Base-by-base conservation (phyloP, 306 rosid genomes). In the Trifolium dubium region DNA sequence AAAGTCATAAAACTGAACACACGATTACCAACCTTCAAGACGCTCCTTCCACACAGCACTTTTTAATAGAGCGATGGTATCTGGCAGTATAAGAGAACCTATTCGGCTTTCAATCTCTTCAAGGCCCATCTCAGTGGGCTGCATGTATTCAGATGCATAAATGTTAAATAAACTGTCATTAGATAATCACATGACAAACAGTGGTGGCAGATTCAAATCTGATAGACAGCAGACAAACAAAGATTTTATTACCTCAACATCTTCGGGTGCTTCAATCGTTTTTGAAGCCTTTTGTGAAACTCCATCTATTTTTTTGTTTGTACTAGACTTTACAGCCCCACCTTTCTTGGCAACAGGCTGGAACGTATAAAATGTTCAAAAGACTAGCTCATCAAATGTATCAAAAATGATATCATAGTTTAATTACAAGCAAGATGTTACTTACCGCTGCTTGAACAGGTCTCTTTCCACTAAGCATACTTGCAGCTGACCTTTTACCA, bases 401-500 rank as follows among this genome's bases (percentile, higher is more conserved):
- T 39, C 10, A 71, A 34, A 34, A 77, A 49, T 13, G 55, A 76
- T 14, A 50, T 44, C 39, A 53, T 47, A 75, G n/a, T 55, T 34
- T 30, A 47, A 43, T 62, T 55, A 65, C 78, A 63, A 65, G 73
- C 61, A 60, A 67, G 29, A 60, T 59, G 68, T 66, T 51, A 75
- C 99, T 83, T 82, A 95, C 99, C 75, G 82, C 96, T 82, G 88
- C 81, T 80, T 86, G 97, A 61, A 83, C 92, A 77, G 96, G 93
- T 85, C 93, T 90, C 89, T 85, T 95, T 81, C 99, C 98, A 86
- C 97, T 92, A 67, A 95, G 97, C 99, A 95, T 95, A 82, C 99
- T 90, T 59, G 99, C 97, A 32, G 99, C 98, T 28, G 99, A 89
- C 84, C 75, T 90, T 76, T 85, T 88, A 71, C 90, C 97, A 83